These are phyloP conservation scores for Geum urbanum DNA, from an alignment of 306 rosid species.

Conservation along the genomic window DNA sequence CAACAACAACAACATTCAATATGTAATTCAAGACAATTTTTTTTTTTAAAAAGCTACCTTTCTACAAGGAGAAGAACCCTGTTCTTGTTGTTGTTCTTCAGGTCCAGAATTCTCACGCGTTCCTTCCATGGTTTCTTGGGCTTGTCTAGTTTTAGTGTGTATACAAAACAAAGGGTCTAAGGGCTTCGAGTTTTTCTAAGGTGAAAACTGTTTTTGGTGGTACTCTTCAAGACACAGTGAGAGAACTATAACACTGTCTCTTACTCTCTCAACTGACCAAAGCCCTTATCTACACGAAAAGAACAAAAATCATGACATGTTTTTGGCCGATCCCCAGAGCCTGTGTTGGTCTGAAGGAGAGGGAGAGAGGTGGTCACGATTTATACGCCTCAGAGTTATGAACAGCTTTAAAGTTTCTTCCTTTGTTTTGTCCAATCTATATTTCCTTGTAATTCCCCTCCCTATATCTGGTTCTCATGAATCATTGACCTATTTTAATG, in stretches of 20 bases:
- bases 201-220: not conserved
- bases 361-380: not conserved
- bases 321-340: not conserved
- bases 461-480: not conserved
- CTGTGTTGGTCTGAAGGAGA: not conserved
- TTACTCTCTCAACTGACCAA: not conserved
- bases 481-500: not conserved
- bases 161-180: not conserved
- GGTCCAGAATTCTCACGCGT: not conserved
- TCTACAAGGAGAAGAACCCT: not conserved
- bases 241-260: too few species aligned
- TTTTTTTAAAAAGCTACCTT: conserved; percentile 1
- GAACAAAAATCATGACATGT: not conserved
- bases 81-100: not conserved
- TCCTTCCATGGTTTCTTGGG: not conserved
- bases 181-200: not conserved
- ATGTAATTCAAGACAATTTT: too few species aligned
- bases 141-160: not conserved
- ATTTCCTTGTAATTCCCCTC: not conserved
- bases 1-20: not conserved
- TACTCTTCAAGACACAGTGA: too few species aligned
- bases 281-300: not conserved
- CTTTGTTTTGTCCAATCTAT: not conserved
- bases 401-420: not conserved
- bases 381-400: not conserved